Evolutionary conservation across 2,329 filamentous ascomycete species (phyloP).

Genomic region (Aphanocladium album): DNA sequence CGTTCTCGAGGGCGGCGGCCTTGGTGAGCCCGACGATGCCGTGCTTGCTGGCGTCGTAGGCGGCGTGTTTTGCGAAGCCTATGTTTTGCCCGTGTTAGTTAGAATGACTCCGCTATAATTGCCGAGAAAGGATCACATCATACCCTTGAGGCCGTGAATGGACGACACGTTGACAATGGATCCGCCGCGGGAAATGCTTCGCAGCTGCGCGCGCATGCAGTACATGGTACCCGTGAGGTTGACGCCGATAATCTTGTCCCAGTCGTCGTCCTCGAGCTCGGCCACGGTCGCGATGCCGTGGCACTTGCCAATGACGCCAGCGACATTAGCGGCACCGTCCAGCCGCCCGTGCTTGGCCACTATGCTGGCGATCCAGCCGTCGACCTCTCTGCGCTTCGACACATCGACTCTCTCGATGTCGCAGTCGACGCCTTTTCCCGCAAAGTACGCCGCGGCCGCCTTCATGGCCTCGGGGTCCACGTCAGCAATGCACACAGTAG

Average conservation of each 20-base stretch:
- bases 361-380: conserved; percentile 42
- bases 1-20: conserved; percentile 30
- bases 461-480: conserved; percentile 29
- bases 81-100: conserved; percentile 12
- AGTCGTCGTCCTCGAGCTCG: conserved; percentile 40
- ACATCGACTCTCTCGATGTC: conserved; percentile 40
- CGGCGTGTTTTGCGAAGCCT: conserved; percentile 27
- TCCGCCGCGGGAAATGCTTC: conserved; percentile 42
- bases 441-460: conserved; percentile 27
- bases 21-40: conserved; percentile 29
- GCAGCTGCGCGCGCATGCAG: conserved; percentile 39
- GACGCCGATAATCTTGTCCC: conserved; percentile 40
- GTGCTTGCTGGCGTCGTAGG: conserved; percentile 32
- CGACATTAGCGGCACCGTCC: conserved; percentile 49
- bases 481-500: conserved; percentile 33
- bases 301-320: conserved; percentile 43
- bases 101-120: background rate
- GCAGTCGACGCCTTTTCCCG: conserved; percentile 20
- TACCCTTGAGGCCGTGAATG: conserved; percentile 40
- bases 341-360: conserved; percentile 43
- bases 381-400: conserved; percentile 41
- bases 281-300: conserved; percentile 34
- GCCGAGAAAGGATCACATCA: background rate
- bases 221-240: conserved; percentile 47
- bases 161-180: conserved; percentile 55